phyloP scores from a whole-genome alignment of 306 rosid species.

The Pachyrhizus erosus region DNA sequence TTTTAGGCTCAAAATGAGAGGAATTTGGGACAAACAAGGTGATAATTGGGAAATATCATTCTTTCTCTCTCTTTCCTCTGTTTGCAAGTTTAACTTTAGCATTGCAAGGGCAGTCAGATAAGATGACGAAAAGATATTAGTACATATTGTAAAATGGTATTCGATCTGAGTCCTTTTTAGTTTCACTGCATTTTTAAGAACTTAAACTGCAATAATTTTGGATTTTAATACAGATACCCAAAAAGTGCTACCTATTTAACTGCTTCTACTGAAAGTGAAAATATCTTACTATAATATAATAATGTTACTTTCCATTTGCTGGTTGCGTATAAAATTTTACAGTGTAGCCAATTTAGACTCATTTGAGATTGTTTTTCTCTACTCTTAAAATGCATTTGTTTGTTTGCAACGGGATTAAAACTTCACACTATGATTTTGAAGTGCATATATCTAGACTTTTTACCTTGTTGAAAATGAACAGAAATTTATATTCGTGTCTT shows the following conservation, averaged over 20 bases:
- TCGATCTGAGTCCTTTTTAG: neutral
- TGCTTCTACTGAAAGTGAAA: conserved; percentile 1
- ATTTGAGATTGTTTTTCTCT: neutral
- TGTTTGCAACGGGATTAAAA: neutral
- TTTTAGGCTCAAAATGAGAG: neutral
- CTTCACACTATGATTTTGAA: neutral
- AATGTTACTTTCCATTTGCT: neutral
- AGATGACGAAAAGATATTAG: neutral
- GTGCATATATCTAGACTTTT: neutral
- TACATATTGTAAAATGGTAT: neutral
- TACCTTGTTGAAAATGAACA: neutral
- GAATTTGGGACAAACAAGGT: neutral
- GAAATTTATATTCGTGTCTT: neutral
- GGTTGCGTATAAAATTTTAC: neutral
- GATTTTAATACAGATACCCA: neutral
- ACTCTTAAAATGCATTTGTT: neutral
- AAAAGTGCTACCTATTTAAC: neutral
- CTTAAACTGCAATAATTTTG: neutral
- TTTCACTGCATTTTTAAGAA: conserved; percentile 1
- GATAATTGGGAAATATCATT: neutral
- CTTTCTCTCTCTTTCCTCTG: neutral
- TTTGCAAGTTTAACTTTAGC: neutral
- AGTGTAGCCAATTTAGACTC: neutral
- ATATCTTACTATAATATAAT: neutral
- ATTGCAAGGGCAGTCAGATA: neutral